Evolutionary conservation across 2,329 filamentous ascomycete species (phyloP), one percentile per base, ranked within the genome.

Genomic region (Alternaria postmessia): DNA sequence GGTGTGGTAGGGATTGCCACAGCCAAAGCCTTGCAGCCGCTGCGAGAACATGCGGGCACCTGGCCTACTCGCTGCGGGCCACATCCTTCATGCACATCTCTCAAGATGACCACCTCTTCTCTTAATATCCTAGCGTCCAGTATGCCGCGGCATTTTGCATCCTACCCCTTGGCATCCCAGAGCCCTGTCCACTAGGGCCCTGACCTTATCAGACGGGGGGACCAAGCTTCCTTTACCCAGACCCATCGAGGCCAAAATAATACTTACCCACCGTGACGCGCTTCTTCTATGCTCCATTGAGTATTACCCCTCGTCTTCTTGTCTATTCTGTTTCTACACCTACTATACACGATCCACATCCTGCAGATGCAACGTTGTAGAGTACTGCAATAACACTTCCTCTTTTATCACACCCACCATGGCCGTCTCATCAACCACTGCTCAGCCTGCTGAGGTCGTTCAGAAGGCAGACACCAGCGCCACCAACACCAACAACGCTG

Each of bases 201-300:
- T 74, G 74, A 73, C 73, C 76, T 78, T 78, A 78, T 78, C 76
- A 72, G 57, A 69, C 69, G 59, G 55, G 36, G 36, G 71, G 72
- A 73, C 73, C 75, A 74, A 75, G 73, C 74, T 73, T 65, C 64
- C 68, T 61, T 58, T 67, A 67, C 67, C 65, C 65, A 65, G 63
- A 64, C 63, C 66, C 60, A 65, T 65, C 69, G 62, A 70, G 39
- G 62, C 72, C 57, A 71, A 78, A 75, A 78, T 78, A 78, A 75
- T 78, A 76, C 70, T 69, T 71, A 71, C 75, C 74, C 75, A 74
- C 75, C 70, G 70, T 71, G 70, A 75, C 73, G 72, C 71, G 67
- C 73, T 57, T 61, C 72, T 68, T 72, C 71, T 70, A 69, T 74
- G 70, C 74, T 76, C 67, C 73, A 76, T 77, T 75, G 64, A 77